Evolutionary conservation across 441 rosid genomes (phyloP).

Genomic region (Raphanus hybrid): DNA sequence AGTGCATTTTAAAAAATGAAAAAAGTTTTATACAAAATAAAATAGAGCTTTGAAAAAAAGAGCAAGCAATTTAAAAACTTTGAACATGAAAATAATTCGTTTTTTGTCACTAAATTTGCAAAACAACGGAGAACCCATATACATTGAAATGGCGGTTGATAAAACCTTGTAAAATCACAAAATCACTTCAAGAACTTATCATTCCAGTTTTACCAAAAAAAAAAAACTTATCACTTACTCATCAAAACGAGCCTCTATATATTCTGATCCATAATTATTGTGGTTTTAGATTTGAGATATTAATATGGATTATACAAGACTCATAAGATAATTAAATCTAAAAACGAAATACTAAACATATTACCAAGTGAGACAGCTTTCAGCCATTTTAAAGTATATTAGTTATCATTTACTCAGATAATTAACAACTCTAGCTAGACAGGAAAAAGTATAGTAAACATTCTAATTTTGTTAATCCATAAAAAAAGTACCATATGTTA

Average conservation of each 20-base stretch:
- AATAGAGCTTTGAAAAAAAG: background rate
- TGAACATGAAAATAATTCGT: background rate
- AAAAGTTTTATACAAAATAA: background rate
- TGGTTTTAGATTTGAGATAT: constrained; percentile 4
- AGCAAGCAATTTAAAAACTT: background rate
- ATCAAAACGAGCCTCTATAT: background rate
- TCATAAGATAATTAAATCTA: background rate
- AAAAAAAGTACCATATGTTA: constrained; percentile 7
- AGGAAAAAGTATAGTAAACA: constrained; percentile 31
- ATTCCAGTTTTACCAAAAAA: too few relatives aligned
- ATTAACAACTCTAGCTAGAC: background rate
- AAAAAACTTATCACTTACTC: too few relatives aligned
- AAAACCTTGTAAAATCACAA: background rate
- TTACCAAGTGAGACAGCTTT: constrained; percentile 10
- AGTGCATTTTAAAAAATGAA: background rate
- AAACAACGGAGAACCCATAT: background rate
- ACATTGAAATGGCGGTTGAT: background rate
- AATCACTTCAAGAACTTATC: background rate
- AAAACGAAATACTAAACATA: background rate
- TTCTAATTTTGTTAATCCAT: constrained; percentile 7
- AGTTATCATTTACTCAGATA: background rate
- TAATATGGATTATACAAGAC: constrained; percentile 5
- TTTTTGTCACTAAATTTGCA: background rate
- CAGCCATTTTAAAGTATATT: background rate
- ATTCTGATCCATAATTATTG: background rate